A percentile compares a stretch with the other conserved stretches of the same genome.
These are phyloP conservation scores for Ascochyta clinopodiicola DNA, from an alignment of 2,329 filamentous ascomycete genomes.

Conservation along the genomic window DNA sequence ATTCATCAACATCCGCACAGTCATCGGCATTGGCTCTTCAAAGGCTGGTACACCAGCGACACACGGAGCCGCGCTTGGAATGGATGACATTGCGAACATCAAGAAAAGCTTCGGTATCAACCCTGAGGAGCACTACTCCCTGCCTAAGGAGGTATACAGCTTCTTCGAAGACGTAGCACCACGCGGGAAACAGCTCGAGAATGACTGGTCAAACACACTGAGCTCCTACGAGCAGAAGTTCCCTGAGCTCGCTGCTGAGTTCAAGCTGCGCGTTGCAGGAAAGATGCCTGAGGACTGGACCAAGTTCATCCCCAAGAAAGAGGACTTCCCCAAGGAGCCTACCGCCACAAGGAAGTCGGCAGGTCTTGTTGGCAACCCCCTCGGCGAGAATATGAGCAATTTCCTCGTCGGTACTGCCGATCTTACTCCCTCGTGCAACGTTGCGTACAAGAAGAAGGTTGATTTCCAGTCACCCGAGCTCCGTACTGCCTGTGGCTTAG, in stretches of 20 bases:
- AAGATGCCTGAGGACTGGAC: conserved; percentile 57
- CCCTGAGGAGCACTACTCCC: conserved; percentile 54
- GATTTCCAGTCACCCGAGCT: conserved; percentile 54
- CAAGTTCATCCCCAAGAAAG: conserved; percentile 54
- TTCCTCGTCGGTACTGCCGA: conserved; percentile 79
- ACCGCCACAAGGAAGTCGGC: conserved; percentile 59
- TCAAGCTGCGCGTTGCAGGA: conserved; percentile 56
- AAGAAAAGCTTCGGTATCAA: conserved; percentile 59
- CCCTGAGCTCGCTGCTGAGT: conserved; percentile 58
- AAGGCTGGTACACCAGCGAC: conserved; percentile 8
- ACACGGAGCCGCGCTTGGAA: conserved; percentile 1
- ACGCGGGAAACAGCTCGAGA: conserved; percentile 55
- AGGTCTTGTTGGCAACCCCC: conserved; percentile 59
- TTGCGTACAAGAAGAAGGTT: conserved; percentile 59
- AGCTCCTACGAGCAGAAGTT: conserved; percentile 52
- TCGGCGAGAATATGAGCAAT: conserved; percentile 81
- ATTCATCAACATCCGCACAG: conserved; percentile 64
- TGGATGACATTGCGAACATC: conserved; percentile 4
- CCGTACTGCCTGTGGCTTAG: conserved; percentile 53
- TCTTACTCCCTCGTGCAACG: conserved; percentile 59
- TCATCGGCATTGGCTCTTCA: conserved; percentile 59
- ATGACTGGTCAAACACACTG: conserved; percentile 57
- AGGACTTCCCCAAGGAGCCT: conserved; percentile 54
- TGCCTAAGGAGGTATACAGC: conserved; percentile 53
- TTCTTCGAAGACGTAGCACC: conserved; percentile 55